phyloP scores from a whole-genome alignment of 1,284 basidiomycete genomes.

The Sporisorium reilianum region DNA sequence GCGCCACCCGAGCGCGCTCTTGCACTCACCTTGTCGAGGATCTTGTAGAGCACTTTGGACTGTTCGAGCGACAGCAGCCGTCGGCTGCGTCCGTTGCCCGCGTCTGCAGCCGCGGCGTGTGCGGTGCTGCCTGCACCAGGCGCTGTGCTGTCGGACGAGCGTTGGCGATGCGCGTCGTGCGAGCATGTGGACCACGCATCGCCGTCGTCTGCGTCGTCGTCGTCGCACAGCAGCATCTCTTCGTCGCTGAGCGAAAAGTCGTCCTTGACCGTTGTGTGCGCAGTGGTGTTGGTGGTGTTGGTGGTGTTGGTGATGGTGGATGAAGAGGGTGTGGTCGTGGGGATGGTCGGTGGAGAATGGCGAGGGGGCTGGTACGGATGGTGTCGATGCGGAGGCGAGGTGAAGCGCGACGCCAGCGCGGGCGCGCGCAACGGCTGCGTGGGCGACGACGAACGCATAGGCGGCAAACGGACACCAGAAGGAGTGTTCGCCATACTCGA shows the following conservation, averaged over 20 bases:
- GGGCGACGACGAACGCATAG: too few species aligned
- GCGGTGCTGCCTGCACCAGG: background rate
- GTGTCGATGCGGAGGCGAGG: background rate
- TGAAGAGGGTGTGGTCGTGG: background rate
- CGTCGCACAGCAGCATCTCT: constrained; percentile 37
- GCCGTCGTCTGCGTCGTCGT: constrained; percentile 10
- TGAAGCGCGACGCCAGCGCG: background rate
- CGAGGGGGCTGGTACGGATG: constrained; percentile 1
- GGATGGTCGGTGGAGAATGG: background rate
- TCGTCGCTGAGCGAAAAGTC: constrained; percentile 33
- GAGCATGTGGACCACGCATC: background rate
- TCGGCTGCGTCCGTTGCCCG: constrained; percentile 23
- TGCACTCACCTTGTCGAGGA: constrained; percentile 46
- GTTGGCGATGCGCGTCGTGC: too few species aligned
- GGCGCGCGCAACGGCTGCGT: background rate
- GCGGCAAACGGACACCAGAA: too few species aligned
- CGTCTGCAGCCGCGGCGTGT: background rate
- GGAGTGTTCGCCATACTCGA: too few species aligned
- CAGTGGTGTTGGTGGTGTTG: too few species aligned
- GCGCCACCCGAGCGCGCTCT: too few species aligned
- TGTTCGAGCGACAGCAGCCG: constrained; percentile 51
- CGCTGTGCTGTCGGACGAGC: background rate
- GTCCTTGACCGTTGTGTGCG: too few species aligned
- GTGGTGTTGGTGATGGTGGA: too few species aligned
- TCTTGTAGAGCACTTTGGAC: constrained; percentile 54